These are phyloP conservation scores for Thermomucor indicae-seudaticae DNA, from an alignment of 371 early-diverging fungal genomes.

Conservation along the genomic window DNA sequence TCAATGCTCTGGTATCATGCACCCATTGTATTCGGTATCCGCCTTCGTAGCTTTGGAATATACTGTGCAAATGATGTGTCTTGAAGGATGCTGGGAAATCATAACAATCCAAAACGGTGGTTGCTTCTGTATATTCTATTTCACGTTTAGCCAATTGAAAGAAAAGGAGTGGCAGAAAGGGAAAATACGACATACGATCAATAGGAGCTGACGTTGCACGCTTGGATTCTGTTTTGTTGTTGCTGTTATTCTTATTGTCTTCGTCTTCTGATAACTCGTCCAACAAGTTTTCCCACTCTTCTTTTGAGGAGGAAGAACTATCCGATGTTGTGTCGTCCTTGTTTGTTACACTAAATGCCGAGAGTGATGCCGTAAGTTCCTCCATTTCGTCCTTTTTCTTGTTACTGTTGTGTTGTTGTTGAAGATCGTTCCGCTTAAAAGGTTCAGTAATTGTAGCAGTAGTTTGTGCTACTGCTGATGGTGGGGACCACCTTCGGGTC, in stretches of 20 bases:
- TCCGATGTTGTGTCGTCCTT: background rate
- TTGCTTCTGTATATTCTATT: background rate
- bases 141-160: no score
- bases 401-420: no score
- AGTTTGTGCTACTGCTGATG: no score
- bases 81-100: no score
- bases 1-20: no score
- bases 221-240: background rate
- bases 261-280: conserved; percentile 18
- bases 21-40: no score
- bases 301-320: conserved; percentile 1
- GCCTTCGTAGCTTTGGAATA: no score
- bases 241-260: background rate
- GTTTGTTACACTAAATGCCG: background rate
- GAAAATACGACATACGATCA: background rate
- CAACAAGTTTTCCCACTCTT: conserved; percentile 28
- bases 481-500: no score
- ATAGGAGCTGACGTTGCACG: background rate
- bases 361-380: background rate
- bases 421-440: no score
- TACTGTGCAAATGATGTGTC: no score
- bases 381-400: background rate
- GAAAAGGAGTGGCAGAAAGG: no score
- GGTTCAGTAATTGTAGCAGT: no score
- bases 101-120: conserved; percentile 42